Evolutionary conservation across 2,329 filamentous ascomycete species (phyloP), one percentile per base, ranked within the genome.

Genomic region (Fusarium transvaalense): DNA sequence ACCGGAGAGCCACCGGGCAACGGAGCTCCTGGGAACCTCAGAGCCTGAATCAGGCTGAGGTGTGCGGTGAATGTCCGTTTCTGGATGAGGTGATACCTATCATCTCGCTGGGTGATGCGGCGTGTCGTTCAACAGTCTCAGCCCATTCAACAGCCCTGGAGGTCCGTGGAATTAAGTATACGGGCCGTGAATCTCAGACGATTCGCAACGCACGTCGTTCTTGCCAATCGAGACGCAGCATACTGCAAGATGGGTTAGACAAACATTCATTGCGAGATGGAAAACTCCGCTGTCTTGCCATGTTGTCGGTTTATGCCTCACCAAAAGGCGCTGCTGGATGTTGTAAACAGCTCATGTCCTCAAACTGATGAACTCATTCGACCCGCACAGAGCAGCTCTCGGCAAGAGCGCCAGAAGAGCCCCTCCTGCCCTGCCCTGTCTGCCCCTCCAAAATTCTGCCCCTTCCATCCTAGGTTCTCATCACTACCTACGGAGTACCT

Each of bases 331-430:
- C 39, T 70, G 58, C 59, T 68, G 67, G 56, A 64, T 66, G 60
- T 62, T 58, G 66, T 54, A 66, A 64, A 67, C 71, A 73, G 67
- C 71, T 71, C 70, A 72, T 69, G 63, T 54, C 34, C 54, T 63
- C 27, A 48, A 63, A 42, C 45, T 45, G 54, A 72, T 72, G 71
- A 72, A 62, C 68, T 69, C 68, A 72, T 72, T 45, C 62, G 55
- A 35, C 52, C 59, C 69, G 63, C 62, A 71, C 66, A 61, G 62
- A 60, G 67, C 67, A 65, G 31, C 45, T 67, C 56, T 52, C 37
- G 68, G 67, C 64, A 70, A 54, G 55, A 61, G 66, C 66, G 56
- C 34, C 42, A 54, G 66, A 51, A 54, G 32, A 47, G 55, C 67
- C 68, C 67, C 56, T 52, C 66, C 50, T 55, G 54, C 34, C 51